Evolutionary conservation across 805 yeast species (phyloP), one percentile per base, ranked within the genome.

Genomic region (Starmerella stellata): DNA sequence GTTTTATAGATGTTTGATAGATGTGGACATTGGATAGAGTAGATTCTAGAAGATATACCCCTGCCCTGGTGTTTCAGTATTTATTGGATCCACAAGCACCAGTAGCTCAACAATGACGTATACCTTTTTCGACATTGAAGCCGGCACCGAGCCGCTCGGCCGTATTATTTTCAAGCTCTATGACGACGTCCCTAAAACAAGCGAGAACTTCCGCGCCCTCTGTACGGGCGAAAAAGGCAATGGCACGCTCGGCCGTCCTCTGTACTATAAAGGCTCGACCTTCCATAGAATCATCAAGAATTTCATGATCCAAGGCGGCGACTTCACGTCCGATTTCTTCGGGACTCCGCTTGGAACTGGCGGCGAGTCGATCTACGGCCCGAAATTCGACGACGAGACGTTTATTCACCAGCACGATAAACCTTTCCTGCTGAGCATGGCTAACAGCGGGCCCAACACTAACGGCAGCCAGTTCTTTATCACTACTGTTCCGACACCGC

Each of bases 231-330:
- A 81, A 54, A 74, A 76, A 51, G 93, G 92, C 25, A 55, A 57
- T 8, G 74, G 75, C 14, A 48, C 52, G 35, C 55, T 66, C 2
- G 92, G 90, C 11, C 66, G 69, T 46, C 79, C 81, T 4, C 63
- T 81, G 45, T 61, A 65, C 39, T 90, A 74, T 66, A 79, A 81
- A 57, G 81, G 81, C 17, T 77, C 92, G n/a, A 59, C 66, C n/a
- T 87, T 87, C 67, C 98, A 87, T 61, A 70, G 98, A 45, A 51
- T 90, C 28, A 90, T 87, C 58, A 74, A 75, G 55, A 72, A 71
- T 42, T 83, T 83, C 54, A 83, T 83, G 95, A 70, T 80, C 51
- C 95, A 83, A 63, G 94, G 94, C 57, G 95, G 95, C 50, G 95
- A 83, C 56, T 83, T 82, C 60, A 75, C 81, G n/a, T 60, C 57